phyloP scores from a whole-genome alignment of 805 yeast species.

The Kodamaea fukazawae region DNA sequence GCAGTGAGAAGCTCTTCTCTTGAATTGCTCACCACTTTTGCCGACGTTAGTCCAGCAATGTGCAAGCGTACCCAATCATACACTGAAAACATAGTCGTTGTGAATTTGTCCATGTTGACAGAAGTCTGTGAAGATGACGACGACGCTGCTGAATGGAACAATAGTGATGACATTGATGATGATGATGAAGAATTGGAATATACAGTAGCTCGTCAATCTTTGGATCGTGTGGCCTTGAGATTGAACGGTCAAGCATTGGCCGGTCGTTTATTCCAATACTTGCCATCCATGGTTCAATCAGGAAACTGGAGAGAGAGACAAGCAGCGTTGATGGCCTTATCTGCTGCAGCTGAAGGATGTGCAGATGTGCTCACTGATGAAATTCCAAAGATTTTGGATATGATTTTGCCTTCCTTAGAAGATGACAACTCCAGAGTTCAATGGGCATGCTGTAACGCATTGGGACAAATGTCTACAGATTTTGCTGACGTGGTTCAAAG shows the following conservation, averaged over 20 bases:
- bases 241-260: constrained; percentile 83
- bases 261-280: constrained; percentile 78
- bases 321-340: constrained; percentile 94
- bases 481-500: constrained; percentile 87
- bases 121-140: constrained; percentile 89
- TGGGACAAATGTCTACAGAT: constrained; percentile 96
- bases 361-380: constrained; percentile 81
- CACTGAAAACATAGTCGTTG: constrained; percentile 66
- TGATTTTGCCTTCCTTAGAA: constrained; percentile 79
- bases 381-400: constrained; percentile 74
- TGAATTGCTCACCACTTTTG: constrained; percentile 84
- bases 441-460: constrained; percentile 93
- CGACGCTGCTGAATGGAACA: constrained; percentile 85
- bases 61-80: constrained; percentile 77
- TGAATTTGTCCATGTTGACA: constrained; percentile 80
- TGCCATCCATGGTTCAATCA: constrained; percentile 80
- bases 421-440: constrained; percentile 94
- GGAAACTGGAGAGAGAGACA: constrained; percentile 90
- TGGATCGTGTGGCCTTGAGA: constrained; percentile 84
- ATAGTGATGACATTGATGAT: constrained; percentile 70
- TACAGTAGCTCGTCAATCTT: constrained; percentile 90
- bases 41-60: constrained; percentile 94
- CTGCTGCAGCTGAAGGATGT: constrained; percentile 97
- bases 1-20: constrained; percentile 80
- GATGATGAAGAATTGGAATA: constrained; percentile 80